These are phyloP conservation scores for Talaromyces sp. DNA, from an alignment of 2,329 filamentous ascomycete genomes.

Conservation along the genomic window DNA sequence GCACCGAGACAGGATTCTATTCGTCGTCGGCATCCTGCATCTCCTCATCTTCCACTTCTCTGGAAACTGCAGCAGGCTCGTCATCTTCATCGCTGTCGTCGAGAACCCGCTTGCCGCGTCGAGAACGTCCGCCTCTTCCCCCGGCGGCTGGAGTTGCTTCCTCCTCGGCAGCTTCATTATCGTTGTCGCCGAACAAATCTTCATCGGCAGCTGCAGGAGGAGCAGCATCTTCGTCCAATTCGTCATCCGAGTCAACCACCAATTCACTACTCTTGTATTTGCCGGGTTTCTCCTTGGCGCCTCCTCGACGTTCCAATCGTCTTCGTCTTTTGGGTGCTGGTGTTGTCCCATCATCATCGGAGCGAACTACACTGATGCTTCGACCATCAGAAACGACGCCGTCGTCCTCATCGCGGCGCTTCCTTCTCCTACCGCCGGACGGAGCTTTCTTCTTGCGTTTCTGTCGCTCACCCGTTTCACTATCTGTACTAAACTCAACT, in stretches of 20 bases:
- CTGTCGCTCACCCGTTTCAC: slow-evolving; percentile 77
- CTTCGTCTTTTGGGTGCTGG: slow-evolving; percentile 56
- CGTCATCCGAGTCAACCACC: slow-evolving; percentile 68
- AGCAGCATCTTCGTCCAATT: slow-evolving; percentile 42
- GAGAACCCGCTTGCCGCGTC: slow-evolving; percentile 16
- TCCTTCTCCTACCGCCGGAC: slow-evolving; percentile 53
- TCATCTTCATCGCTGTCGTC: slow-evolving; percentile 25
- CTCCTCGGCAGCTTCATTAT: slow-evolving; percentile 24
- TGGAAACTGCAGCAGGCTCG: slow-evolving; percentile 22
- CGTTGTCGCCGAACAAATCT: slow-evolving; percentile 37
- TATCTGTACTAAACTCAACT: slow-evolving; percentile 77
- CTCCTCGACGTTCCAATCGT: slow-evolving; percentile 54
- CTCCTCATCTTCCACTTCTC: slow-evolving; percentile 27
- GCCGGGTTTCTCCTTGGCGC: slow-evolving; percentile 35
- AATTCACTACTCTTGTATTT: slow-evolving; percentile 88
- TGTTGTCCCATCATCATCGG: slow-evolving; percentile 35
- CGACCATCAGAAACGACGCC: slow-evolving; percentile 25
- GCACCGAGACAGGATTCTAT: background rate
- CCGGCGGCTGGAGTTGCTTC: slow-evolving; percentile 1
- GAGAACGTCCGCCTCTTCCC: slow-evolving; percentile 8
- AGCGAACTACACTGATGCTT: slow-evolving; percentile 29
- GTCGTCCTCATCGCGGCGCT: slow-evolving; percentile 56
- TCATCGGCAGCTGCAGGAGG: slow-evolving; percentile 29
- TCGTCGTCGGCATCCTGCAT: slow-evolving; percentile 19
- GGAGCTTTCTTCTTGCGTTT: slow-evolving; percentile 62